A percentile compares a stretch with the other conserved stretches of the same genome.
Evolutionary conservation across 768 basidiomycete genomes (phyloP).

Genomic region (Trichaptum fuscoviolaceum): DNA sequence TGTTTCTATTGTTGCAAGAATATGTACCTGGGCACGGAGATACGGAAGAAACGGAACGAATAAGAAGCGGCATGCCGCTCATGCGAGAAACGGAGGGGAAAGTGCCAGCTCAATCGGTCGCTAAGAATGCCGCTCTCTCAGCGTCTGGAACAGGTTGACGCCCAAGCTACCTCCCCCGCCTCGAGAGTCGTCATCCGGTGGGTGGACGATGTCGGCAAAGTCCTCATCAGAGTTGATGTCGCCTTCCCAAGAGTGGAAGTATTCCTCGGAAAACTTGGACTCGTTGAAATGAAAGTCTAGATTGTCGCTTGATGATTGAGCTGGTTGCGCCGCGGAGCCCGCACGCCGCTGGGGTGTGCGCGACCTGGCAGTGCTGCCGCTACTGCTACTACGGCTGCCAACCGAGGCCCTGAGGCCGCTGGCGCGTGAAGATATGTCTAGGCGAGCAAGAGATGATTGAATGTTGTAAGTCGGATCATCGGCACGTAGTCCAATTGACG

Average conservation of each 20-base stretch:
- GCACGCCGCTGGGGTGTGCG: neutral
- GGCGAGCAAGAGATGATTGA: neutral
- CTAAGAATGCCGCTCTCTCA: constrained; percentile 5
- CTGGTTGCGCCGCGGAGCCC: neutral
- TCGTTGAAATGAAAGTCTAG: neutral
- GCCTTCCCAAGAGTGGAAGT: constrained; percentile 3
- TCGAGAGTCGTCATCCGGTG: neutral
- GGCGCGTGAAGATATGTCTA: neutral
- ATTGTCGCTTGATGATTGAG: neutral
- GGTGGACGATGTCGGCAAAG: neutral
- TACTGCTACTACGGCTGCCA: neutral
- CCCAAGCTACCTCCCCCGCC: constrained; percentile 1
- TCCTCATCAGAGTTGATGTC: constrained; percentile 2
- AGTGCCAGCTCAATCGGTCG: neutral
- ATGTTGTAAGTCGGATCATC: neutral
- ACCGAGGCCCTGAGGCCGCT: neutral
- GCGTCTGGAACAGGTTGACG: constrained; percentile 3
- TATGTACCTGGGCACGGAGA: neutral
- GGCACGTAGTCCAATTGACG: neutral
- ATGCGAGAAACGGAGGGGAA: neutral
- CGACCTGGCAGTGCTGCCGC: neutral
- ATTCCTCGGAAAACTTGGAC: neutral
- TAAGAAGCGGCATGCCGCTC: neutral
- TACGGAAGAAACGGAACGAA: constrained; percentile 1
- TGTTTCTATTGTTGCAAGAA: neutral